Base-by-base conservation (phyloP, 164 flowering plant genomes). In the Cinnamomum micranthum region DNA sequence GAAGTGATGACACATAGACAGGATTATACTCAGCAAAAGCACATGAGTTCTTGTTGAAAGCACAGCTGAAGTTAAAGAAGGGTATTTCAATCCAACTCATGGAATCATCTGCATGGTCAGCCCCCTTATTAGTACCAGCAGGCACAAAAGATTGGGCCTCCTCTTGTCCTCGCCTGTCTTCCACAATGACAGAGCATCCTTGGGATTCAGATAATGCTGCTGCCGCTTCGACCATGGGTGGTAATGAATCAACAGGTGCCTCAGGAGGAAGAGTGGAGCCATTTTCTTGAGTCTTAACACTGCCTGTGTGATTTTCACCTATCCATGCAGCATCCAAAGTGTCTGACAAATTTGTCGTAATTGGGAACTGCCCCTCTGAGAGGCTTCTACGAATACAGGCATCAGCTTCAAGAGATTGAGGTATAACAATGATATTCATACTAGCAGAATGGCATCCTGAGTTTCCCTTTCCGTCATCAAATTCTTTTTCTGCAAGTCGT, bases 251-350 rank as follows among this genome's bases (percentile, higher is more conserved):
- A 72, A 68, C 80, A 23, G 80, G 79, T 50, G 84, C 68, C 73
- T 79, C 89, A 24, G 80, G 60, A 24, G 80, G 60, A 75, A 74
- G 71, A n/a, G 76, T 66, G 72, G 24, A 47, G 69, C 68, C 69
- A 75, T 77, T 78, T 67, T 80, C 86, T 73, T 77, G 86, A 12
- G 72, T 74, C 33, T 70, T 72, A 71, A 70, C 78, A 75, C 67
- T 64, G 73, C 76, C 86, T 28, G 88, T 75, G 19, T 80, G 85
- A 75, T 77, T 85, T 74, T 92, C 88, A 76, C 99, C 99, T 0
- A 92, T 94, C 98, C 99, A 96, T 64, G 93, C 92, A 24, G 97
- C 91, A 82, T 96, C 97, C 71, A 92, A 91, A 23, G 92, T 94
- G 71, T 89, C 94, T 27, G 98, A 92, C 80, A 94, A 80, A 84